phyloP scores from a whole-genome alignment of 2,329 filamentous ascomycete genomes.

The Diplodia intermedia region DNA sequence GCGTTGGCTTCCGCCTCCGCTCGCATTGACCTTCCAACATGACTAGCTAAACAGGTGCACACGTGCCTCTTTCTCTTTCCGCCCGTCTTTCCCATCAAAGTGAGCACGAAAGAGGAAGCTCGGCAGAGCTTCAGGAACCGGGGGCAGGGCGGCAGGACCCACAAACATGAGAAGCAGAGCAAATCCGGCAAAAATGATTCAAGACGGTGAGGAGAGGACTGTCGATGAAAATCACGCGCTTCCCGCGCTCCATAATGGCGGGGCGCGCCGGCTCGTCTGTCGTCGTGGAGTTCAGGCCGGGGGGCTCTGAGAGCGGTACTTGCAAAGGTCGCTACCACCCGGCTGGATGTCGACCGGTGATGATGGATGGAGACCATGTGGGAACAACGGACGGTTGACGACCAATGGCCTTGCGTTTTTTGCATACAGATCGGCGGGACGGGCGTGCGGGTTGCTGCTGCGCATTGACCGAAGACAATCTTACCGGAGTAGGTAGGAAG shows the following conservation, averaged over 20 bases:
- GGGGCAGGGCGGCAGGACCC: neutral
- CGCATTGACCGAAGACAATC: neutral
- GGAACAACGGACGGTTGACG: too few relatives aligned
- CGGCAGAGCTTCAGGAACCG: neutral
- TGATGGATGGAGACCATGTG: neutral
- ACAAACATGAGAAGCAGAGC: neutral
- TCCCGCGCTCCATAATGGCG: neutral
- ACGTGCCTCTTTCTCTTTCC: neutral
- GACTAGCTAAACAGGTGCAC: too few relatives aligned
- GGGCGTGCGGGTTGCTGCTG: neutral
- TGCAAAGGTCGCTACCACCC: neutral
- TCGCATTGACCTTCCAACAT: neutral
- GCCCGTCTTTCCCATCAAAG: neutral
- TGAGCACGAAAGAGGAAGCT: neutral
- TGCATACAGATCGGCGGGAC: neutral
- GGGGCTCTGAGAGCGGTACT: neutral
- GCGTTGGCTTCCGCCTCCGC: neutral
- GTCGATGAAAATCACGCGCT: constrained; percentile 2
- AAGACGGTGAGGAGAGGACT: too few relatives aligned
- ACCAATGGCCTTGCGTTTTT: neutral
- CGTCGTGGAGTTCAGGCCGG: neutral
- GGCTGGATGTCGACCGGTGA: neutral
- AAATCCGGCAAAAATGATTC: too few relatives aligned
- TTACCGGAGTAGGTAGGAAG: neutral
- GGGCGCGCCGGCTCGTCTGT: neutral